Evolutionary conservation across 2,329 filamentous ascomycete genomes (phyloP), one percentile per base, ranked within the genome.

Genomic region (Xenoacremonium recifei): DNA sequence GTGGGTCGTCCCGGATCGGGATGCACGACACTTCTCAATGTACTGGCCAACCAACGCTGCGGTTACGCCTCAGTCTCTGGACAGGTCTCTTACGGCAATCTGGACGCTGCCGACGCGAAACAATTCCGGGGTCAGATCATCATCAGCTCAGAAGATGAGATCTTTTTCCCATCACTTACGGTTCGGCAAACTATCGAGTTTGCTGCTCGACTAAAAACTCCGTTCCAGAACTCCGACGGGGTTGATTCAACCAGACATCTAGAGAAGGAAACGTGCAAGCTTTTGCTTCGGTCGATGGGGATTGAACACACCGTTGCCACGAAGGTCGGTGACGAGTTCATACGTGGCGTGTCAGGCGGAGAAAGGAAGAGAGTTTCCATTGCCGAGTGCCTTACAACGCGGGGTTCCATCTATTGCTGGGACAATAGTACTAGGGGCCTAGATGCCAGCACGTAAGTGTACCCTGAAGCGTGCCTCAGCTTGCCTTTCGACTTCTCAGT

Each of bases 281-380:
- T n/a, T 31, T 15, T 31, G 6, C 29, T 10, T 6, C 7, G 6
- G 6, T 10, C n/a, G 7, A 31, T 31, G 7, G 29, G 29, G n/a
- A 31, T 31, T 31, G 7, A 31, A 9, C 7, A 31, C 17, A 9
- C n/a, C n/a, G 29, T 27, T 27, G 13, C 23, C 23, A 27, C 23
- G 9, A 27, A 27, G 23, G 79, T 87, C n/a, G 83, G 82, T 2
- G 77, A 84, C 45, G 79, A 84, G 42, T 72, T 80, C 17, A 72
- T 84, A 11, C 75, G 80, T 11, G 62, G 62, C 17, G 71, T 83
- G 2, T 77, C 72, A 30, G 79, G 79, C 25, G 79, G 79, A 36
- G 79, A 83, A 55, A 70, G 78, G 42, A 87, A 89, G 64, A 80
- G 85, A 62, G 84, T 89, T 5, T 82, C 78, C 33, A 82, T 88